Conservation (phyloP, 345 rosid genomes). For the Melaleuca alternifolia region DNA sequence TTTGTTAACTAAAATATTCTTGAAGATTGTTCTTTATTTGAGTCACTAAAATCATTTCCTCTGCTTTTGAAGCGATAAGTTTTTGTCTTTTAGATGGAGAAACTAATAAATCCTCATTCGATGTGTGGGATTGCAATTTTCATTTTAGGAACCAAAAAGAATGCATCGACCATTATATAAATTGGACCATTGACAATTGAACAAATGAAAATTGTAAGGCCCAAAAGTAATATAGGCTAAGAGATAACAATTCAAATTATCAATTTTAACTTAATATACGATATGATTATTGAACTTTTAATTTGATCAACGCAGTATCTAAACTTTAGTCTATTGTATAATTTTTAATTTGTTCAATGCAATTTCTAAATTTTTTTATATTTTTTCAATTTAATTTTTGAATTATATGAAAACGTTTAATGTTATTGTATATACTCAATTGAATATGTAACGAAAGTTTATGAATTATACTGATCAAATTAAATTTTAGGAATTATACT, state of each 20-base stretch:
- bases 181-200: background rate
- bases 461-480: background rate
- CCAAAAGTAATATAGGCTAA: background rate
- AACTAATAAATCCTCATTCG: background rate
- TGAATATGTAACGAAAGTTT: no score
- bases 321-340: no score
- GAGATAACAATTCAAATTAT: no score
- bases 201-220: background rate
- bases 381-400: no score
- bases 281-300: no score
- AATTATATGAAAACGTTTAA: no score
- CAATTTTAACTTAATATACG: no score
- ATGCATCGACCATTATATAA: background rate
- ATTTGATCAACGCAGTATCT: no score
- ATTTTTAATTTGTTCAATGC: no score
- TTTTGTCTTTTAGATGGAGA: background rate
- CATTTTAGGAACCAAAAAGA: background rate
- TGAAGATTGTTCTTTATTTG: background rate
- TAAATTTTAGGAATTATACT: background rate
- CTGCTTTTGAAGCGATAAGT: background rate
- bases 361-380: no score
- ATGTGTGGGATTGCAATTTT: background rate
- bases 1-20: no score
- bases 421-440: no score
- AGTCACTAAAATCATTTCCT: background rate